Base-by-base conservation (phyloP, 2,329 filamentous ascomycete genomes). In the Fusarium gaditjirri region DNA sequence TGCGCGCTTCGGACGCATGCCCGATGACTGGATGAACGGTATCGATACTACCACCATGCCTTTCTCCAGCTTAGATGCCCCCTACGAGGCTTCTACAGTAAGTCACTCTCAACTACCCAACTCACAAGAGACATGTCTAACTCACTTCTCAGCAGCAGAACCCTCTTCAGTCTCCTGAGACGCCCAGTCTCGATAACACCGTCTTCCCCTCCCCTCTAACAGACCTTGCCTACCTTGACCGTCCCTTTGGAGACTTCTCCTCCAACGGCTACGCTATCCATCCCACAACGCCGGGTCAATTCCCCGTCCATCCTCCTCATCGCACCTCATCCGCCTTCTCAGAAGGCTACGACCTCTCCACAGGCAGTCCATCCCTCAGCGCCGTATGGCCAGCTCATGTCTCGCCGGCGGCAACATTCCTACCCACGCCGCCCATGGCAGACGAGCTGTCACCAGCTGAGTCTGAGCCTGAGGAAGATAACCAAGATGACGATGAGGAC, bases 181-280 rank as follows among this genome's bases (percentile, higher is more conserved):
- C 71, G 17, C 63, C 73, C 14, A 65, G 63, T 62, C 70, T 77
- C 61, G 75, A 77, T 55, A 74, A 77, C 59, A 72, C 70, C 23
- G 65, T 74, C 56, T 75, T 76, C 60, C 71, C 75, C 11, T 73
- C 75, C 23, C 66, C 69, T 23, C 49, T 74, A 55, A 64, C 74
- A 46, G 75, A 75, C 65, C 68, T 75, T 58, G 63, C 74, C 57
- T 77, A 75, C 69, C 63, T 75, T 67, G 72, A 77, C 59, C 63
- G 61, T 33, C 42, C 68, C 25, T 76, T 76, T 60, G 70, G 71
- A 35, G 68, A 75, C 57, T 76, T 75, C 46, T 65, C 75, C 44
- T 41, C 72, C 23, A 64, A 61, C 36, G 61, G 58, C 56, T 76
- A 73, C 46, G 44, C 70, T 21, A 61, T 72, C 31, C 62, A 61